Conservation (phyloP, 257 asterid genomes). For the Fraxinus excelsior region DNA sequence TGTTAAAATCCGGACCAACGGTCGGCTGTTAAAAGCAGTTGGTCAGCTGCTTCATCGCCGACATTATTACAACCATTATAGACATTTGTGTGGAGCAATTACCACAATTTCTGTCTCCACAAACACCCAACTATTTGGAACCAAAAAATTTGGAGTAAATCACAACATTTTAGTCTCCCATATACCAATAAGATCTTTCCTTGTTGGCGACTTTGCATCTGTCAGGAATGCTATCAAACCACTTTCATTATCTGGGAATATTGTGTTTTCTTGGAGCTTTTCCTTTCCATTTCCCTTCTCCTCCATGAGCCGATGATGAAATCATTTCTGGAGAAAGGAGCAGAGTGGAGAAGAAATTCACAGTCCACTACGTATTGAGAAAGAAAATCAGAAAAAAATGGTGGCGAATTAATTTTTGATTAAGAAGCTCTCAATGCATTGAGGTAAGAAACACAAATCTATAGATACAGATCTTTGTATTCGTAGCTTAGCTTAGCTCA, state of each 20-base stretch:
- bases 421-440: neutral
- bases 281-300: too few relatives aligned
- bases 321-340: too few relatives aligned
- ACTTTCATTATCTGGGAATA: constrained; percentile 63
- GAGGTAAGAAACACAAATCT: neutral
- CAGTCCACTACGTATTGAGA: neutral
- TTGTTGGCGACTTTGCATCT: constrained; percentile 71
- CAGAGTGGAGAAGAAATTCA: too few relatives aligned
- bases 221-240: constrained; percentile 51
- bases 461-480: neutral
- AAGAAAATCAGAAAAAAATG: neutral
- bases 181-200: constrained; percentile 67
- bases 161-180: constrained; percentile 70
- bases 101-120: constrained; percentile 64
- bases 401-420: neutral
- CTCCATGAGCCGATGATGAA: too few relatives aligned
- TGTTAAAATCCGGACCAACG: too few relatives aligned
- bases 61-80: constrained; percentile 61
- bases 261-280: constrained; percentile 56
- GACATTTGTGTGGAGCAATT: constrained; percentile 72
- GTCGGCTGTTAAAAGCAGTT: too few relatives aligned
- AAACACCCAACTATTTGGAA: constrained; percentile 69
- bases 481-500: neutral
- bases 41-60: too few relatives aligned
- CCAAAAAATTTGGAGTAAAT: constrained; percentile 59